These are phyloP conservation scores for Tephrocybe sp. DNA, from an alignment of 768 basidiomycete genomes.

Conservation along the genomic window DNA sequence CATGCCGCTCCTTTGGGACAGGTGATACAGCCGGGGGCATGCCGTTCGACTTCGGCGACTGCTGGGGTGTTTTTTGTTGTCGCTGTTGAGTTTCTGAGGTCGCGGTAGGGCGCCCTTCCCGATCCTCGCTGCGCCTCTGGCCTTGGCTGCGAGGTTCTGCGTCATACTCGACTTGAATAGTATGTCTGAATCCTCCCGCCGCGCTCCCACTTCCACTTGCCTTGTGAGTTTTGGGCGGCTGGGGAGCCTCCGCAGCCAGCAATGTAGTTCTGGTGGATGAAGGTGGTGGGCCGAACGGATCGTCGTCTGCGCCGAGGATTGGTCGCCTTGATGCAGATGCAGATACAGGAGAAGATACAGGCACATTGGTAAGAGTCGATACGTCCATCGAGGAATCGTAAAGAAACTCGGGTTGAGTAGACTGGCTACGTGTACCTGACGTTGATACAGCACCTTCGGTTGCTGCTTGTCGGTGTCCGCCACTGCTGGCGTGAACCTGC, in stretches of 20 bases:
- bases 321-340: conserved; percentile 23
- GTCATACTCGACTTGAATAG: conserved; percentile 96
- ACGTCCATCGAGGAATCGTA: conserved; percentile 74
- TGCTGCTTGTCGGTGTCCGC: conserved; percentile 25
- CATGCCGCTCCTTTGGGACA: conserved; percentile 29
- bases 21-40: conserved; percentile 9
- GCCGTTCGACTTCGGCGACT: conserved; percentile 6
- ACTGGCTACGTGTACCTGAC: conserved; percentile 46
- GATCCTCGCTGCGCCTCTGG: conserved; percentile 32
- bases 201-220: conserved; percentile 42
- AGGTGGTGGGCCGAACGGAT: conserved; percentile 66
- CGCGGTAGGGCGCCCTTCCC: conserved; percentile 10
- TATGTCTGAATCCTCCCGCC: conserved; percentile 65
- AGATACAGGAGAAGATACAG: conserved; percentile 28
- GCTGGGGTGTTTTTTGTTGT: conserved; percentile 1
- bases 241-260: conserved; percentile 11
- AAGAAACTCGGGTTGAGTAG: conserved; percentile 69
- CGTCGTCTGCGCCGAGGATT: conserved; percentile 51
- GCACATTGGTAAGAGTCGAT: conserved; percentile 28
- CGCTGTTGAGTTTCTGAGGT: conserved; percentile 3
- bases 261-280: conserved; percentile 12
- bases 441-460: conserved; percentile 22
- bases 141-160: conserved; percentile 38
- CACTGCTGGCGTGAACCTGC: conserved; percentile 42
- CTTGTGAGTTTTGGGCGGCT: conserved; percentile 43